Evolutionary conservation across 2,329 filamentous ascomycete genomes (phyloP).

Genomic region (Coleophoma eucalyptorum): DNA sequence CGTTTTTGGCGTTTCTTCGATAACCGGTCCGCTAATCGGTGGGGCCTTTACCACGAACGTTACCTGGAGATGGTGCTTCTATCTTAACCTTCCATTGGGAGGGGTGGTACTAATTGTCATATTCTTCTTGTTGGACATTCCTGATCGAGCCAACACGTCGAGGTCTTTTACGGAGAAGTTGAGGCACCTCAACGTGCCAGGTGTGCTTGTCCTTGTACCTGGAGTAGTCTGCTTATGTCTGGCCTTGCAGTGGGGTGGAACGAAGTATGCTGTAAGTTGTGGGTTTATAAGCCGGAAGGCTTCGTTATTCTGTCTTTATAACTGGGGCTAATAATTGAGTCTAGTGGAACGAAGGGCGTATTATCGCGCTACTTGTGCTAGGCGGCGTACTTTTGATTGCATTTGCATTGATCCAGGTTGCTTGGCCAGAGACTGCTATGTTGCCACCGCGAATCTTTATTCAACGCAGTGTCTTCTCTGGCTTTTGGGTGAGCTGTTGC

Average conservation of each 20-base stretch:
- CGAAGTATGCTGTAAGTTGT: constrained; percentile 34
- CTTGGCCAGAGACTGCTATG: constrained; percentile 34
- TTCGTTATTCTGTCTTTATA: too few relatives aligned
- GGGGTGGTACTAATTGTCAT: too few relatives aligned
- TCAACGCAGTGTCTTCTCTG: constrained; percentile 25
- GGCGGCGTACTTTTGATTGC: constrained; percentile 13
- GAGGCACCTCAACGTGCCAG: constrained; percentile 32
- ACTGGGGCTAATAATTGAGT: too few relatives aligned
- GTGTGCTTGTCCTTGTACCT: constrained; percentile 50
- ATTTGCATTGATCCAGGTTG: constrained; percentile 31
- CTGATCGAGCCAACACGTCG: too few relatives aligned
- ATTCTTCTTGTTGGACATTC: too few relatives aligned
- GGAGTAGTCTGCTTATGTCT: constrained; percentile 40
- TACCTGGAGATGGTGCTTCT: constrained; percentile 15
- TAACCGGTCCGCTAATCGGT: constrained; percentile 24
- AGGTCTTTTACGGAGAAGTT: too few relatives aligned
- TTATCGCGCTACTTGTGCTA: constrained; percentile 36
- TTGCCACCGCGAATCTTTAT: constrained; percentile 30
- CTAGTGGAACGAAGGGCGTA: constrained; percentile 32
- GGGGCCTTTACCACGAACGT: not conserved
- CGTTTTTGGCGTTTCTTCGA: constrained; percentile 8
- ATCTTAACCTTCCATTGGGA: too few relatives aligned
- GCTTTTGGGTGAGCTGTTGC: constrained; percentile 23
- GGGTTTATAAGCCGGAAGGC: constrained; percentile 40
- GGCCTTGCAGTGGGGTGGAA: constrained; percentile 35